Conservation (phyloP, 2,329 filamentous ascomycete species). For the Aphanoascus verrucosus region DNA sequence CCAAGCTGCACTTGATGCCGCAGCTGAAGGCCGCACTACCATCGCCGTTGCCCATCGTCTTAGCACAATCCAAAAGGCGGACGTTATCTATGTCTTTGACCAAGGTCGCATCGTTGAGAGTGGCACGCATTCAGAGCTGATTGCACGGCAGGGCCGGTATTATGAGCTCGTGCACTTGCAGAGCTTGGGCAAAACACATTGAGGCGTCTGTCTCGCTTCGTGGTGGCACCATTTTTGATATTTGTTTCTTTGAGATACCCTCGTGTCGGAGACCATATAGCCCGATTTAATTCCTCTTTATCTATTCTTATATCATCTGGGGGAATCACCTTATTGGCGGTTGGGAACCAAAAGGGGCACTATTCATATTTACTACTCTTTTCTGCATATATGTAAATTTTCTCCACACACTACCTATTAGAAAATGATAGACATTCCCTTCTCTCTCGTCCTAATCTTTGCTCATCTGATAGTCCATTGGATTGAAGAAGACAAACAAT, state of each 20-base stretch:
- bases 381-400: not conserved
- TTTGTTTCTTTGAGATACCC: not conserved
- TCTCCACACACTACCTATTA: not conserved
- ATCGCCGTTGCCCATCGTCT: slow-evolving; percentile 90
- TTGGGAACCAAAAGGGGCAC: not conserved
- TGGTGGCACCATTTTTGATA: not conserved
- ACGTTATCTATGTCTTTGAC: slow-evolving; percentile 95
- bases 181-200: slow-evolving; percentile 46
- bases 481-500: too few species aligned
- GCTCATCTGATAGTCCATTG: not conserved
- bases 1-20: slow-evolving; percentile 67
- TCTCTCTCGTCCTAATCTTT: not conserved
- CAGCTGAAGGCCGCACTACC: slow-evolving; percentile 74
- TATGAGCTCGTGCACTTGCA: slow-evolving; percentile 71
- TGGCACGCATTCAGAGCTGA: slow-evolving; percentile 65
- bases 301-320: too few species aligned
- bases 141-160: slow-evolving; percentile 60
- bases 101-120: slow-evolving; percentile 75
- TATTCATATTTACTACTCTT: not conserved
- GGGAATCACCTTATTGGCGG: too few species aligned
- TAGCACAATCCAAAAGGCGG: slow-evolving; percentile 87
- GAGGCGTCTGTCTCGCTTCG: not conserved
- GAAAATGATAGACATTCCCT: not conserved
- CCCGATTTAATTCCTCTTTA: too few species aligned
- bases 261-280: too few species aligned